Percentiles rank a stretch among this genome's conserved stretches.
Conservation (phyloP, 2,329 filamentous ascomycete species). For the Leptosphaerulina australis region DNA sequence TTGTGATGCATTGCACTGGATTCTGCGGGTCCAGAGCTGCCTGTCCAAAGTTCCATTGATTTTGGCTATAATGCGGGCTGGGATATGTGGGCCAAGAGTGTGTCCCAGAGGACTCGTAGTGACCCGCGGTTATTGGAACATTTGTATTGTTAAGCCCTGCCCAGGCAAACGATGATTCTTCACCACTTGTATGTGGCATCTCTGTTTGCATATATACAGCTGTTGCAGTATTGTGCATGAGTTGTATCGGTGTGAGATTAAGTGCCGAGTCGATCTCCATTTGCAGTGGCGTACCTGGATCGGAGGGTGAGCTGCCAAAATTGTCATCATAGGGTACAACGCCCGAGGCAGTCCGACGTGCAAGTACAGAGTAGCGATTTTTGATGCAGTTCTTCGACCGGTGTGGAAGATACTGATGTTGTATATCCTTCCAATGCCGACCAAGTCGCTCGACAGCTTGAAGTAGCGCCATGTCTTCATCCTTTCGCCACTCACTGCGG, state of each 20-base stretch:
- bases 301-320: conserved; percentile 6
- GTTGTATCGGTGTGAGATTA: not conserved
- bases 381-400: conserved; percentile 50
- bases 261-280: not conserved
- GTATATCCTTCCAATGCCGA: conserved; percentile 50
- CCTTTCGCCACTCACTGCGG: conserved; percentile 47
- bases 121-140: not conserved
- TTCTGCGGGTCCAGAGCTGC: not conserved
- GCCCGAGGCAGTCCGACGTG: conserved; percentile 1
- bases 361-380: conserved; percentile 40
- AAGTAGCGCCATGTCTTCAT: conserved; percentile 37
- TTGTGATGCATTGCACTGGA: not conserved
- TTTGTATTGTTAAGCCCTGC: not conserved
- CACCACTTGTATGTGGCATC: not conserved
- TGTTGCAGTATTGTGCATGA: not conserved
- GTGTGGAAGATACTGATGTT: conserved; percentile 42
- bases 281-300: conserved; percentile 6
- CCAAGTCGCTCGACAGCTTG: conserved; percentile 30
- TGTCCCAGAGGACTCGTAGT: not conserved
- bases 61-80: not conserved
- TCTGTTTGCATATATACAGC: not conserved
- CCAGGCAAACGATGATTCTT: not conserved
- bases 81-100: not conserved
- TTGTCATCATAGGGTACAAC: conserved; percentile 3
- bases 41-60: not conserved